A percentile compares a stretch with the other conserved stretches of the same genome.
Conservation (phyloP, 148 eudicot genomes). For the Fagopyrum esculentum region DNA sequence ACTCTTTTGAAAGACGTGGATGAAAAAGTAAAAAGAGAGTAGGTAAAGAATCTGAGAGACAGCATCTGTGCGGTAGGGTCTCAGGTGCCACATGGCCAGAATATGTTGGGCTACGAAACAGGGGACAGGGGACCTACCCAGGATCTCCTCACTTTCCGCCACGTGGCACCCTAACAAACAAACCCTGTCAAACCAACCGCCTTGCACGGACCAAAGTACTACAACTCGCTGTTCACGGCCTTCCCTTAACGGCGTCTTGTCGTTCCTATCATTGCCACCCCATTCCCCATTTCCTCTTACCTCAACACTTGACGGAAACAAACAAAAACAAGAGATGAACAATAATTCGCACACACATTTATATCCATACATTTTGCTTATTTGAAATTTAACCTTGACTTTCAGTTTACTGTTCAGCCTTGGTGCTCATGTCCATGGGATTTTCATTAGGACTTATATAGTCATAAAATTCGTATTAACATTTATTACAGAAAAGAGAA, state of each 20-base stretch:
- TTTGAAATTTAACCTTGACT: too few species aligned
- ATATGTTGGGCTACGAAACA: background rate
- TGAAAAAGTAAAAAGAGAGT: background rate
- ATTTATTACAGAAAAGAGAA: too few species aligned
- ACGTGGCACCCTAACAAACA: background rate
- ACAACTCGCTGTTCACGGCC: background rate
- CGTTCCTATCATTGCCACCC: too few species aligned
- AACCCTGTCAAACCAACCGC: background rate
- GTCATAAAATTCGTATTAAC: too few species aligned
- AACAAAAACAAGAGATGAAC: too few species aligned
- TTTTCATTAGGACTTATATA: too few species aligned
- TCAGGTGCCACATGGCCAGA: slow-evolving; percentile 10
- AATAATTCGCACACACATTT: too few species aligned
- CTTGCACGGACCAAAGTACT: background rate
- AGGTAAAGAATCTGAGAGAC: slow-evolving; percentile 5
- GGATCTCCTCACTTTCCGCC: background rate
- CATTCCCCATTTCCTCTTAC: too few species aligned
- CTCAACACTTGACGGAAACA: too few species aligned
- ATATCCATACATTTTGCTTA: too few species aligned
- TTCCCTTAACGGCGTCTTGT: background rate
- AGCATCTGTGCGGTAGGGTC: background rate
- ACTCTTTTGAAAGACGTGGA: background rate
- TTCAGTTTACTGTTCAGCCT: too few species aligned
- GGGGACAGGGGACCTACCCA: background rate
- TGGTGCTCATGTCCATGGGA: too few species aligned